A percentile compares a stretch with the other conserved stretches of the same genome.
These are phyloP conservation scores for Metarhizium album DNA, from an alignment of 2,329 filamentous ascomycete species.

Conservation along the genomic window DNA sequence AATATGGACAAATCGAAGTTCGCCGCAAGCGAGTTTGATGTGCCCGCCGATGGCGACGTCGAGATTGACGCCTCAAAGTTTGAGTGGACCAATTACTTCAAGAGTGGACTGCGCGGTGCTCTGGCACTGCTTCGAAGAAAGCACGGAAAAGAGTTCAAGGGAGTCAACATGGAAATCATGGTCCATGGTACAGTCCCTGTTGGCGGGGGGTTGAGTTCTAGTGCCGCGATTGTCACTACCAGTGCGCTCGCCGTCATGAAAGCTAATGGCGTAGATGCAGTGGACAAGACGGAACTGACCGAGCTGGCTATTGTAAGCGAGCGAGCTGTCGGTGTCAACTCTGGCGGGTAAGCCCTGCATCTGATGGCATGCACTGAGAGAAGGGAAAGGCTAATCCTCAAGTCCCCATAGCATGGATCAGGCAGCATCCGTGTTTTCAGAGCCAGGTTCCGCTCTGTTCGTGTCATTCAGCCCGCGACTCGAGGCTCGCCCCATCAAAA, in stretches of 20 bases:
- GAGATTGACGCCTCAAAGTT: constrained; percentile 76
- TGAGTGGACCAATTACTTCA: constrained; percentile 99
- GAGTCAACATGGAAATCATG: constrained; percentile 70
- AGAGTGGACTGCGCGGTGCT: constrained; percentile 76
- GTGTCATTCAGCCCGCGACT: constrained; percentile 81
- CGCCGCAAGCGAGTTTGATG: constrained; percentile 59
- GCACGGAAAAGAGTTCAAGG: constrained; percentile 48
- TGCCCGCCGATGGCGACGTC: constrained; percentile 52
- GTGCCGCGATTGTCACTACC: constrained; percentile 85
- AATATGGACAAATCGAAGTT: constrained; percentile 74
- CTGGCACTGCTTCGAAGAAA: constrained; percentile 65
- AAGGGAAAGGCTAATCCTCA: constrained; percentile 8
- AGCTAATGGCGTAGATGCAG: constrained; percentile 65
- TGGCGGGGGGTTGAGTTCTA: constrained; percentile 86
- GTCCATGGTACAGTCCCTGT: constrained; percentile 88
- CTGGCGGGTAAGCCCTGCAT: constrained; percentile 58
- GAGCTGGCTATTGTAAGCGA: constrained; percentile 93
- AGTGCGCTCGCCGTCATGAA: constrained; percentile 80
- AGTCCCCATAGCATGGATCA: constrained; percentile 74
- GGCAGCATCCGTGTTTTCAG: constrained; percentile 86
- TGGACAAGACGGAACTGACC: constrained; percentile 86
- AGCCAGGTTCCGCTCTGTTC: constrained; percentile 75
- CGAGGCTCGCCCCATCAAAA: constrained; percentile 63
- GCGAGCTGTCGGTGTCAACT: constrained; percentile 89
- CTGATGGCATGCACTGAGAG: neutral